Evolutionary conservation across 1,139 yeast species (phyloP).

Genomic region (Sporopachydermia cereana): DNA sequence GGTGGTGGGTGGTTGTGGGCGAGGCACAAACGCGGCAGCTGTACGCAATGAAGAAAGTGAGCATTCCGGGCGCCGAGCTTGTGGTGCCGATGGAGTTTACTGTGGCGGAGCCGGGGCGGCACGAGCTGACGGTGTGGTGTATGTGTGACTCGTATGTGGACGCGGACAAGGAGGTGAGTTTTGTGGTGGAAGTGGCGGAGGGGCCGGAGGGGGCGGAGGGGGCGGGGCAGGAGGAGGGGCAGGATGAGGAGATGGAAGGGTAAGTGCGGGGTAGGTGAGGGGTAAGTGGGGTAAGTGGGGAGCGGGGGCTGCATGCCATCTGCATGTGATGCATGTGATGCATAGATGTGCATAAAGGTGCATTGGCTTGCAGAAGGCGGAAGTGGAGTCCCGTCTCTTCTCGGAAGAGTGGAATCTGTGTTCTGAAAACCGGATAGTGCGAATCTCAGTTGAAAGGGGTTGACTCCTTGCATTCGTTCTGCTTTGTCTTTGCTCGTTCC

Average conservation of each 20-base stretch:
- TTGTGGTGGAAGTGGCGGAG: slow-evolving; percentile 36
- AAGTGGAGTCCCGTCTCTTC: too few relatives aligned
- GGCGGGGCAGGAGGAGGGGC: slow-evolving; percentile 15
- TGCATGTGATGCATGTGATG: not conserved
- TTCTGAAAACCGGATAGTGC: too few relatives aligned
- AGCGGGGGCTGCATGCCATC: too few relatives aligned
- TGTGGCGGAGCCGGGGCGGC: slow-evolving; percentile 49
- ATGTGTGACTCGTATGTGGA: slow-evolving; percentile 86
- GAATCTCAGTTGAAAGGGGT: too few relatives aligned
- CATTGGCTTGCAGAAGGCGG: too few relatives aligned
- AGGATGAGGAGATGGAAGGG: not conserved
- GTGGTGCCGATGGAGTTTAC: slow-evolving; percentile 42
- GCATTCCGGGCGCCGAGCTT: slow-evolving; percentile 42
- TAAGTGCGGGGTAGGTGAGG: not conserved
- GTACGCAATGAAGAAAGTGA: slow-evolving; percentile 62
- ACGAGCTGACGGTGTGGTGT: slow-evolving; percentile 63
- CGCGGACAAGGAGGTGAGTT: slow-evolving; percentile 69
- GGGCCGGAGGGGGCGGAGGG: slow-evolving; percentile 23
- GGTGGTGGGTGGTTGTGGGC: slow-evolving; percentile 87
- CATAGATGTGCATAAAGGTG: not conserved
- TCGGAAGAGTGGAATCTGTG: too few relatives aligned
- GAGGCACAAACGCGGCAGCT: slow-evolving; percentile 47
- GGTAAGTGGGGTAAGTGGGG: not conserved
- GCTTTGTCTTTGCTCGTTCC: too few relatives aligned
- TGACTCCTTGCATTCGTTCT: too few relatives aligned